Evolutionary conservation across 192 early-diverging fungal species (phyloP), one percentile per base, ranked within the genome.

Genomic region (Kappamyces sp.): DNA sequence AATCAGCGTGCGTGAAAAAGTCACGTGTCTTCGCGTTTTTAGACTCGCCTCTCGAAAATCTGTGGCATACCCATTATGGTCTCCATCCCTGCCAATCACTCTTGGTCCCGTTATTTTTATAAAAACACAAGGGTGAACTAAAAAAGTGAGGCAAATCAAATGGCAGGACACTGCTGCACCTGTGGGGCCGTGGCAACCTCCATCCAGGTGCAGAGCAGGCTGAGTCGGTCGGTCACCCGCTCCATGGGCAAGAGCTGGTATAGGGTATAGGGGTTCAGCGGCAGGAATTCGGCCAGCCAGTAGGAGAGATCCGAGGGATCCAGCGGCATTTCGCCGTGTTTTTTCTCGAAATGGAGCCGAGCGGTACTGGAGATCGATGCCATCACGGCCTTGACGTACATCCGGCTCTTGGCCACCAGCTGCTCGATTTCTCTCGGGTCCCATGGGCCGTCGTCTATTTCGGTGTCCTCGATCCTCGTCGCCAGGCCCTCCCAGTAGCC

Each of bases 211-310:
- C 33, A 36, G 31, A 58, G 45, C 12, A 58, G 33, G 29, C 47
- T 47, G 37, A 91, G 68, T 15, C 81, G 77, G 46, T 86, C 85
- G 58, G 85, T 84, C 50, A 91, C 67, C 40, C 88, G 73, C 40
- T 78, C 81, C 32, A 85, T 74, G 60, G 88, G 87, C 33, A 86
- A 81, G 40, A 79, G 76, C 66, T 81, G 71, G 45, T 87, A 85
- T 43, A 88, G 66, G 43, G 76, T 82, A 42, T 58, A 38, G 32
- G 55, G 51, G 36, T 54, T 38, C 5, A 64, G 15, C 4, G 62
- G 62, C 55, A 54, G 33, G 14, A 59, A 36, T 2, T 57, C 47
- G 8, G 61, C 66, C 47, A 65, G 69, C 76, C 66, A 88, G 63
- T 39, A 86, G 61, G 41, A 77, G 8, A 63, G 41, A 15, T 33